phyloP scores from a whole-genome alignment of 441 rosid species.

The Arabidopsis lyrata region DNA sequence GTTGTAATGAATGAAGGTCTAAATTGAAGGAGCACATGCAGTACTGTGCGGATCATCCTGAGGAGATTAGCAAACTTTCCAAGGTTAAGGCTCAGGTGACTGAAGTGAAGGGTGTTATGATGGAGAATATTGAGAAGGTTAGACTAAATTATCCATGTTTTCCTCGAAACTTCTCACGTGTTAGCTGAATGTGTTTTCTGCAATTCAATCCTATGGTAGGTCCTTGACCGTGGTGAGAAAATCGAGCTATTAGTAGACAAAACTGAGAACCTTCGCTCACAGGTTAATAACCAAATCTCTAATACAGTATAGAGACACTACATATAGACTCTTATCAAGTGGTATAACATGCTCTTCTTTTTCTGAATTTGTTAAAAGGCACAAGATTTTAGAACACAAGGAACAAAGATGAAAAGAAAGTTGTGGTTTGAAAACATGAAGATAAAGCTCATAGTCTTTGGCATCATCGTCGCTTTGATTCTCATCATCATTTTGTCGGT shows the following conservation, averaged over 20 bases:
- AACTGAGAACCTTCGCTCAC: conserved; percentile 75
- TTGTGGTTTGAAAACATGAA: conserved; percentile 98
- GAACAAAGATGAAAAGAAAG: conserved; percentile 87
- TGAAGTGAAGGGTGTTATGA: conserved; percentile 78
- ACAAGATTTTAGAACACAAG: conserved; percentile 91
- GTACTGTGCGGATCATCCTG: conserved; percentile 72
- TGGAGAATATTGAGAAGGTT: conserved; percentile 80
- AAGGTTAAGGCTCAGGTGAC: conserved; percentile 74
- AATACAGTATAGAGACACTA: neutral
- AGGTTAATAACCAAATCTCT: conserved; percentile 47
- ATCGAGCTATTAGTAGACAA: conserved; percentile 73
- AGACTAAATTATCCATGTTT: neutral
- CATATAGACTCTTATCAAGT: neutral
- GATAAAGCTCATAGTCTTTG: conserved; percentile 83
- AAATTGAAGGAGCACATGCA: conserved; percentile 76
- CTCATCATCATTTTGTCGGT: conserved; percentile 74
- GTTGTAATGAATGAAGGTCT: conserved; percentile 45
- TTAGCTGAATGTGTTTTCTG: conserved; percentile 24
- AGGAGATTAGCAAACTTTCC: conserved; percentile 73
- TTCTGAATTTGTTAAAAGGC: conserved; percentile 57
- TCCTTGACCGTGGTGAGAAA: conserved; percentile 77
- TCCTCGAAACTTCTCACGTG: neutral
- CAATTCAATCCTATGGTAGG: conserved; percentile 44
- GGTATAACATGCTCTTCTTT: conserved; percentile 20
- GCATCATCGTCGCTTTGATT: conserved; percentile 70